Base-by-base conservation (phyloP, 2,329 filamentous ascomycete species). In the Phaeosphaeria sp. region DNA sequence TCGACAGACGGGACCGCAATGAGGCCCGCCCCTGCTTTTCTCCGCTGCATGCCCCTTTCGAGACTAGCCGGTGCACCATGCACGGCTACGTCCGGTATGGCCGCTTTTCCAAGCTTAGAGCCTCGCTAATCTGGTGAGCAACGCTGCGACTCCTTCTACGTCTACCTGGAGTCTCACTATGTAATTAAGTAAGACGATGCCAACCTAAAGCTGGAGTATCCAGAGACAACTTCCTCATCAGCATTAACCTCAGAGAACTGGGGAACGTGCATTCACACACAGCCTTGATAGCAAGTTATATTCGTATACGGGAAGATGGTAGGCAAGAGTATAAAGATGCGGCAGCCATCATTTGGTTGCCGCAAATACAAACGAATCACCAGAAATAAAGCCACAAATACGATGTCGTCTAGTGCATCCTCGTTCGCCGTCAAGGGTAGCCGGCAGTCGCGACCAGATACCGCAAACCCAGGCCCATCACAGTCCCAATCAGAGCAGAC, bases 261-360 rank as follows among this genome's bases (percentile, higher is more conserved):
- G 3, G 27, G 33, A 47, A 47, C 43, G 42, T 56, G 54, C 49
- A 36, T 13, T 33, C 44, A 43, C 43, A 56, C 49, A 52, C 54
- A 56, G 54, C 54, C 54, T 56, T 43, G 33, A 41, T 39, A n/a
- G 47, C 25, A 36, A 33, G 52, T 22, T 43, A 22, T 43, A 20
- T n/a, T 36, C 30, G 30, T 52, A 43, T 7, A 36, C 6, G 11
- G 10, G 22, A 55, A 52, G 22, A 52, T 56, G 54, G 21, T 25
- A 9, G 48, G 21, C 20, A 41, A 33, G 18, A 21, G 22, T 68
- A 69, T 69, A 70, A 70, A 62, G 54, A 46, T 44, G 21, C 20
- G 25, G 17, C 52, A 54, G 50, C 62, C 64, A 44, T 51, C 43
- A 21, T 43, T 23, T 53, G 41, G 48, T 48, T 30, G 6, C 11